Conservation (phyloP, 2,329 filamentous ascomycete species). For the Ambrosiella cleistominuta region DNA sequence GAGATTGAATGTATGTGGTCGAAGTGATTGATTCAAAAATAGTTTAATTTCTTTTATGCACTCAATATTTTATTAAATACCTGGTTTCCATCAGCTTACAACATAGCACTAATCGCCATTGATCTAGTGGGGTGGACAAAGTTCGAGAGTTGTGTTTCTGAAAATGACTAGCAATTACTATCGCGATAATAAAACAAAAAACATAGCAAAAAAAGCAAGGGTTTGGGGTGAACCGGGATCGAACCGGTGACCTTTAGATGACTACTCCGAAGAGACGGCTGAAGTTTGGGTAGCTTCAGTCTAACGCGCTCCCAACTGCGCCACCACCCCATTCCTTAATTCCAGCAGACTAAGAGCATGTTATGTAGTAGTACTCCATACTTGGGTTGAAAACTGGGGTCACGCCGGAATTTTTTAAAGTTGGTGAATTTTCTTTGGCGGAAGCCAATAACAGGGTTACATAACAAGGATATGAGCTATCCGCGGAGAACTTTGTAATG, state of each 20-base stretch:
- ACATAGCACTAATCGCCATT: too few species aligned
- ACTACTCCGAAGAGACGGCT: background rate
- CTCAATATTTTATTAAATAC: background rate
- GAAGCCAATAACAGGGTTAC: background rate
- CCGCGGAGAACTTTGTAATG: background rate
- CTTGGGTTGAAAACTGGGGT: background rate
- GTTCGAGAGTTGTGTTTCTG: too few species aligned
- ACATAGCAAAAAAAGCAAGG: background rate
- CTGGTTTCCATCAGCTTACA: background rate
- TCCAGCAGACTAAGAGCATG: background rate
- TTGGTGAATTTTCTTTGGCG: background rate
- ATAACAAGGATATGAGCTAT: background rate
- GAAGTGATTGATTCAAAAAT: background rate
- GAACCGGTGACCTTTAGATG: conserved; percentile 1
- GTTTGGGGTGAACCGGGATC: background rate
- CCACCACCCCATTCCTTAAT: background rate
- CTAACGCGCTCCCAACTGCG: conserved; percentile 2
- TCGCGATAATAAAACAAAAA: background rate
- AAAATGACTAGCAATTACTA: background rate
- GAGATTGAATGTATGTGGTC: background rate
- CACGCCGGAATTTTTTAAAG: too few species aligned
- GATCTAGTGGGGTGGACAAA: too few species aligned
- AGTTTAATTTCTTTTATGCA: background rate
- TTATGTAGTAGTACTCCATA: background rate
- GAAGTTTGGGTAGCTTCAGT: background rate